Percentiles rank a stretch among this genome's conserved stretches.
These are phyloP conservation scores for Colletotrichum siamense DNA, from an alignment of 2,329 filamentous ascomycete genomes.

Conservation along the genomic window DNA sequence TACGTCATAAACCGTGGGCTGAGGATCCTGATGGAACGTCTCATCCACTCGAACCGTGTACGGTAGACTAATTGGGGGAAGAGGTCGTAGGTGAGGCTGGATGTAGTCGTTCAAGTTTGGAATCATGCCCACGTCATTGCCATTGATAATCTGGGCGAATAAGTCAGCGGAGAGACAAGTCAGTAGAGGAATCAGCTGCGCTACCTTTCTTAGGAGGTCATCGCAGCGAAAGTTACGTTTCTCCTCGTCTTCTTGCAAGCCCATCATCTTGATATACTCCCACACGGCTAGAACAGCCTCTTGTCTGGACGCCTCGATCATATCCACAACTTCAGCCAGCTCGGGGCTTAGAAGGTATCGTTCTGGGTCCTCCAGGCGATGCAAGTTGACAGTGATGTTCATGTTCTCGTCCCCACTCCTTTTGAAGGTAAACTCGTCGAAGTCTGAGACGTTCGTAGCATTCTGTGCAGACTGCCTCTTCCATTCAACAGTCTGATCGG, in stretches of 20 bases:
- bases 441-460: conserved; percentile 71
- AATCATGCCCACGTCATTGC: conserved; percentile 81
- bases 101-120: conserved; percentile 85
- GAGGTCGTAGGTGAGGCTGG: conserved; percentile 75
- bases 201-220: conserved; percentile 76
- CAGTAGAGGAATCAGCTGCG: conserved; percentile 31
- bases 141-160: conserved; percentile 67
- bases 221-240: conserved; percentile 93
- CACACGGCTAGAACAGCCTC: conserved; percentile 91
- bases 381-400: conserved; percentile 88
- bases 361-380: conserved; percentile 84
- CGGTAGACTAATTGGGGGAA: conserved; percentile 81
- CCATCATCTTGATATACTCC: conserved; percentile 90
- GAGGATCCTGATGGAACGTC: conserved; percentile 75
- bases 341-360: conserved; percentile 80
- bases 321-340: conserved; percentile 84
- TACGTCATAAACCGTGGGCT: conserved; percentile 88
- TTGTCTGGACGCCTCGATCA: conserved; percentile 83
- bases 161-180: neutral
- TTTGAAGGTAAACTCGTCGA: conserved; percentile 92
- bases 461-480: conserved; percentile 72
- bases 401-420: conserved; percentile 90
- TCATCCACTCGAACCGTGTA: conserved; percentile 96
- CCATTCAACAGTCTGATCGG: conserved; percentile 77
- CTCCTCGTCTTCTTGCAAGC: conserved; percentile 92